Evolutionary conservation across 805 yeast genomes (phyloP), one percentile per base, ranked within the genome.

Genomic region (Kazachstania taianensis): DNA sequence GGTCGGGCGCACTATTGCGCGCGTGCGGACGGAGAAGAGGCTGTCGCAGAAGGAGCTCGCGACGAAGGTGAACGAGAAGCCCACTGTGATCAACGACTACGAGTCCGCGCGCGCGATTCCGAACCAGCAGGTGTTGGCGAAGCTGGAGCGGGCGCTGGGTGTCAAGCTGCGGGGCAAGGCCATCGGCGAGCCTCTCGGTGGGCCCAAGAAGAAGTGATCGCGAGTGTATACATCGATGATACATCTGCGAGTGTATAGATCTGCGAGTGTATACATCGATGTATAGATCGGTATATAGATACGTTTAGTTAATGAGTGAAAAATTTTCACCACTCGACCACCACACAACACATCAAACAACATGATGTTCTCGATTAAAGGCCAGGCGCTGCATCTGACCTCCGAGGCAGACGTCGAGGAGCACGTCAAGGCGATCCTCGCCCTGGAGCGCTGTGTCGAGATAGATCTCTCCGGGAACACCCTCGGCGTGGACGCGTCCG

Each of bases 81-180:
- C 96, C 42, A 85, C 79, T 48, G 81, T 92, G 42, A 78, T 92
- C 55, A 87, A 85, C 63, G 98, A 92, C 57, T 92, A 92, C 63
- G 98, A 92, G 68, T 83, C 94, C 38, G 96, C 95, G 41, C 78
- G 94, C 58, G 98, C 95, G 30, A 75, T 81, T 47, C 98, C 98
- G 40, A 87, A 84, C 68, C 98, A 92, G 69, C 97, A 87, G 65
- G 63, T 92, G 36, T 72, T 92, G 53, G 87, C 81, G 37, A 92
- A 92, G 68, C 65, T 92, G 61, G 97, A 92, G 68, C 75, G 96
- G 63, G 94, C 81, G 28, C 70, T 92, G 51, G 97, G 97, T 48
- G 81, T 92, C 45, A 92, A 86, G 67, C 75, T 92, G 57, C 77
- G 97, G 67, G 98, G 98, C 57, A 87, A 89, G 68, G 81, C 79